Percentiles rank a stretch among this genome's conserved stretches.
Evolutionary conservation across 305 asterid species (phyloP).

Genomic region (Fraxinus angustifolia): DNA sequence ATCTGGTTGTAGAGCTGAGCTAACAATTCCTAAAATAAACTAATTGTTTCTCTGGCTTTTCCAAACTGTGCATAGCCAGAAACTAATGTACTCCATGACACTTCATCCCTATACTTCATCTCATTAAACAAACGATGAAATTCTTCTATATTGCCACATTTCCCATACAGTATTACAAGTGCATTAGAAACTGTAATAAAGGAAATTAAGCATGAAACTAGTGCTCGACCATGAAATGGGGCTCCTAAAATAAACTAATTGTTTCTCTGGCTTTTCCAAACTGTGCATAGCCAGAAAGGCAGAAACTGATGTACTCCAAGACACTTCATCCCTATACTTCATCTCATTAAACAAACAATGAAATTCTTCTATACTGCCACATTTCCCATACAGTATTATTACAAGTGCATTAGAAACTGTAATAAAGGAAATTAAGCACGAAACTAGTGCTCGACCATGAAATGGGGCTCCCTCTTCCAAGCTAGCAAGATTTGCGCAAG

Average conservation of each 20-base stretch:
- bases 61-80: constrained; percentile 87
- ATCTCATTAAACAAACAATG: constrained; percentile 58
- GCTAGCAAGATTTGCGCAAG: constrained; percentile 87
- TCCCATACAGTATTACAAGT: constrained; percentile 68
- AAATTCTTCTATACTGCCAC: constrained; percentile 71
- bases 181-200: constrained; percentile 80
- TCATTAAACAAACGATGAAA: constrained; percentile 61
- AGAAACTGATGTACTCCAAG: constrained; percentile 79
- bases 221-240: constrained; percentile 53
- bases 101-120: constrained; percentile 59
- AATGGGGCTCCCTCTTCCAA: constrained; percentile 89
- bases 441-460: constrained; percentile 64
- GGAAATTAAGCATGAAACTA: constrained; percentile 61
- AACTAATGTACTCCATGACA: constrained; percentile 85
- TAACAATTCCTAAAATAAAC: constrained; percentile 71
- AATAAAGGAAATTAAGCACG: constrained; percentile 60
- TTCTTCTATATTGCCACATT: constrained; percentile 75
- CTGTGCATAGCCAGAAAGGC: constrained; percentile 61
- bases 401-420: constrained; percentile 87
- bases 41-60: constrained; percentile 62
- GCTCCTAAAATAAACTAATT: constrained; percentile 54
- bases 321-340: constrained; percentile 59
- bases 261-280: constrained; percentile 77
- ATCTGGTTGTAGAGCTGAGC: constrained; percentile 60
- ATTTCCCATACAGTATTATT: constrained; percentile 73